These are phyloP conservation scores for Arthrobotrys conoides DNA, from an alignment of 2,329 filamentous ascomycete genomes.

Conservation along the genomic window DNA sequence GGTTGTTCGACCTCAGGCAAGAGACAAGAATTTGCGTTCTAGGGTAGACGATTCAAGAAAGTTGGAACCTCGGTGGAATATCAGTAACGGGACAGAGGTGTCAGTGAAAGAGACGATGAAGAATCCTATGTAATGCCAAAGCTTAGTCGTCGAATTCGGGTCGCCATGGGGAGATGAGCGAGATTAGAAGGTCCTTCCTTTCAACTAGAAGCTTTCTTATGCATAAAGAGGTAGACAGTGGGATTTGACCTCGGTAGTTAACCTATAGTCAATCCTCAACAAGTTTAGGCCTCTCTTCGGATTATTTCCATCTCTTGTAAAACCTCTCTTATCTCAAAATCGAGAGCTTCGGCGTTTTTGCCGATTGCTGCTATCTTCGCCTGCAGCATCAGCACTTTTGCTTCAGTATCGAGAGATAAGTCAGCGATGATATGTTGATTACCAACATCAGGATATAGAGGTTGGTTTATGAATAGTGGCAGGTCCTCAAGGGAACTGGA, in stretches of 20 bases:
- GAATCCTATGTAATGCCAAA: conserved; percentile 17
- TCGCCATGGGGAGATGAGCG: conserved; percentile 18
- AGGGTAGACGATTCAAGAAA: conserved; percentile 45
- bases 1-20: conserved; percentile 4
- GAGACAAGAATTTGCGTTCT: conserved; percentile 34
- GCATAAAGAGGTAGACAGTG: conserved; percentile 6
- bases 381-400: conserved; percentile 19
- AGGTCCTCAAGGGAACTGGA: not conserved
- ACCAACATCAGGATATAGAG: not conserved
- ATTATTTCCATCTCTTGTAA: conserved; percentile 30
- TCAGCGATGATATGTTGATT: conserved; percentile 31
- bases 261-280: not conserved
- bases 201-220: conserved; percentile 22
- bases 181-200: conserved; percentile 21
- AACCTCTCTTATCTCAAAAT: conserved; percentile 11
- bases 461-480: not conserved
- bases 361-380: conserved; percentile 4
- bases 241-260: not conserved
- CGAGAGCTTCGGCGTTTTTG: not conserved
- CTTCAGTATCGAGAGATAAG: not conserved
- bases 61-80: conserved; percentile 11
- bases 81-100: not conserved
- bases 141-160: conserved; percentile 7
- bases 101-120: conserved; percentile 10
- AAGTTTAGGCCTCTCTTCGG: not conserved